Evolutionary conservation across 176 grass and related monocot genomes (phyloP).

Genomic region (Secale cereale): DNA sequence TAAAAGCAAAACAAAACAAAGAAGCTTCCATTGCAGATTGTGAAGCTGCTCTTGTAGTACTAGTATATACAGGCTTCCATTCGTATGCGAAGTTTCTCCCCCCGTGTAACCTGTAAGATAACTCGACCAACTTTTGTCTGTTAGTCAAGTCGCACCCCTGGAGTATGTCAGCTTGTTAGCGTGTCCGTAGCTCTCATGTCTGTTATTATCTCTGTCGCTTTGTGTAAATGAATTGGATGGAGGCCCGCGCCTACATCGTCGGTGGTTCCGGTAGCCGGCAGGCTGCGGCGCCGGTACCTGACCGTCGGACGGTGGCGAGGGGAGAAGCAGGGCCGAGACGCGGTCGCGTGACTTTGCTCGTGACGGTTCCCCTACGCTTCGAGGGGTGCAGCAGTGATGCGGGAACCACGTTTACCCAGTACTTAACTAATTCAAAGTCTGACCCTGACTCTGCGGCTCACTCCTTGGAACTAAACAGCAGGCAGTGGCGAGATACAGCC

Average conservation of each 20-base stretch:
- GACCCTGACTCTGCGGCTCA: not conserved
- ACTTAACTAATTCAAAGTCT: not conserved
- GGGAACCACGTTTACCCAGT: not conserved
- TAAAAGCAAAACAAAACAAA: not conserved
- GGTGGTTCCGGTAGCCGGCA: too few species aligned
- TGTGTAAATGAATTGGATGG: not conserved
- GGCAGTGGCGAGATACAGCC: not conserved
- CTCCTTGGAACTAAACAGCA: not conserved
- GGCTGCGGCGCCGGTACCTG: too few species aligned
- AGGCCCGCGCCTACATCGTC: not conserved
- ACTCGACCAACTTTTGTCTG: not conserved
- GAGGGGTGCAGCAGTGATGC: not conserved
- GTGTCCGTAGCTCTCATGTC: not conserved
- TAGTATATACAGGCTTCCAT: slow-evolving; percentile 58
- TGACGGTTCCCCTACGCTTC: not conserved
- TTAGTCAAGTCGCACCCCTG: not conserved
- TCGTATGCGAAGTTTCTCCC: slow-evolving; percentile 57
- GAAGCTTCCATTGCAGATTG: slow-evolving; percentile 56
- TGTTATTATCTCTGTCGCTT: not conserved
- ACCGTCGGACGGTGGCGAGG: too few species aligned
- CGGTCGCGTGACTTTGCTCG: not conserved
- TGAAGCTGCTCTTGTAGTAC: slow-evolving; percentile 63
- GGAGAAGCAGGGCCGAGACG: not conserved
- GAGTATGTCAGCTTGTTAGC: not conserved
- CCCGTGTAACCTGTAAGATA: slow-evolving; percentile 39